Conservation (phyloP, 441 rosid genomes). For the Corymbia calophylla region DNA sequence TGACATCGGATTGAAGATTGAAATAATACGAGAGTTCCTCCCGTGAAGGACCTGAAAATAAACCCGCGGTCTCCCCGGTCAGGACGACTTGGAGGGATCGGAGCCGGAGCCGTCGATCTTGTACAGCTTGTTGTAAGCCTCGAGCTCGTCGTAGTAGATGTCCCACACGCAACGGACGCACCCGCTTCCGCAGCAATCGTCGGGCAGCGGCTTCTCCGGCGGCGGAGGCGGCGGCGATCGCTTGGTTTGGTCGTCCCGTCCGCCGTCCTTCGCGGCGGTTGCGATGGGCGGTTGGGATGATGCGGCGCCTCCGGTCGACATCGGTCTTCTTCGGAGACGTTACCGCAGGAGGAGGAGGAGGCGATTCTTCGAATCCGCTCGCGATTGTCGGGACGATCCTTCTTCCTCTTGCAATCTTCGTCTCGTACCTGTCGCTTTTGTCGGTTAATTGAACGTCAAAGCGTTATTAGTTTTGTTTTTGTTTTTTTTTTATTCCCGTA, state of each 20-base stretch:
- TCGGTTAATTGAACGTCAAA: not conserved
- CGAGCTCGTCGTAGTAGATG: slow-evolving; percentile 80
- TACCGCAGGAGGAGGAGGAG: not conserved
- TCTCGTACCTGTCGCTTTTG: not conserved
- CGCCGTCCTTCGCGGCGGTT: not conserved
- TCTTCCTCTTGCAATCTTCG: not conserved
- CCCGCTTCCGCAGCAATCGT: slow-evolving; percentile 95
- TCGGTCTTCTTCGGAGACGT: not conserved
- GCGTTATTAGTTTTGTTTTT: not conserved
- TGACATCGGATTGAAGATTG: not conserved
- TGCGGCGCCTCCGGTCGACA: not conserved
- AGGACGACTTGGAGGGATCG: not conserved
- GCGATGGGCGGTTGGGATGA: not conserved
- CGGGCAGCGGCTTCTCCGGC: slow-evolving; percentile 91
- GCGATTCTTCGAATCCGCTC: not conserved
- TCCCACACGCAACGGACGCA: slow-evolving; percentile 99
- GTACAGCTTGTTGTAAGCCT: slow-evolving; percentile 52
- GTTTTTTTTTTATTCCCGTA: not conserved
- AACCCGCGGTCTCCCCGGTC: not conserved
- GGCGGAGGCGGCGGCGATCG: slow-evolving; percentile 32
- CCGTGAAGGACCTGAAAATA: not conserved
- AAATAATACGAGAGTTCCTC: not conserved
- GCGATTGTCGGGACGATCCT: not conserved
- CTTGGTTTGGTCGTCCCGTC: not conserved
- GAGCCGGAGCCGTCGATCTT: not conserved